Percentiles rank a stretch among this genome's conserved stretches.
Conservation (phyloP, 768 basidiomycete genomes). For the Dentipellis fragilis region DNA sequence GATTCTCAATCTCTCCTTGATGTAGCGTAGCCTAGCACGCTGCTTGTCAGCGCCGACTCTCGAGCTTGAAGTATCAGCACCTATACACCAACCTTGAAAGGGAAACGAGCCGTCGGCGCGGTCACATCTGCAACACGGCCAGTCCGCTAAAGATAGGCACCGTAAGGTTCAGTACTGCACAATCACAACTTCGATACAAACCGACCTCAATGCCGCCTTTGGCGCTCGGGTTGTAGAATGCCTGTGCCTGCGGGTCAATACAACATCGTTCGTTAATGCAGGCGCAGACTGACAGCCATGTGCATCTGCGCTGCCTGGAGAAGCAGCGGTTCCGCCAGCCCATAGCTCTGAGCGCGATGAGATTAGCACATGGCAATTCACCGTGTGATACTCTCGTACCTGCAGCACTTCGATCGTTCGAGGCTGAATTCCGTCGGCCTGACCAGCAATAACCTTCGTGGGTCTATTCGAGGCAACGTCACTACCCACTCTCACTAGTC, state of each 20-base stretch:
- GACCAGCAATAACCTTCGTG: conserved; percentile 32
- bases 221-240: conserved; percentile 62
- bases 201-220: conserved; percentile 53
- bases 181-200: background rate
- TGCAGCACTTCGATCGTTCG: conserved; percentile 45
- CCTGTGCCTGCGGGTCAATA: conserved; percentile 26
- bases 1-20: conserved; percentile 52
- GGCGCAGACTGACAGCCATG: conserved; percentile 39
- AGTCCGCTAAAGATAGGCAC: conserved; percentile 33
- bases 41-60: background rate
- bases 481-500: background rate
- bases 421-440: conserved; percentile 48
- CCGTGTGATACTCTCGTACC: conserved; percentile 9
- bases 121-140: conserved; percentile 27
- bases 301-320: conserved; percentile 61
- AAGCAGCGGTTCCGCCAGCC: conserved; percentile 54
- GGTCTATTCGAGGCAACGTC: conserved; percentile 18
- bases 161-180: background rate
- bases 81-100: conserved; percentile 44
- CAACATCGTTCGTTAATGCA: background rate
- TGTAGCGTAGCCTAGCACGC: conserved; percentile 41
- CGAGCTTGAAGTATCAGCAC: background rate
- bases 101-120: conserved; percentile 41
- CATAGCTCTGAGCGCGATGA: conserved; percentile 39
- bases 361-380: background rate